Evolutionary conservation across 2,329 filamentous ascomycete species (phyloP).

Genomic region (Colletotrichum euphorbiae): DNA sequence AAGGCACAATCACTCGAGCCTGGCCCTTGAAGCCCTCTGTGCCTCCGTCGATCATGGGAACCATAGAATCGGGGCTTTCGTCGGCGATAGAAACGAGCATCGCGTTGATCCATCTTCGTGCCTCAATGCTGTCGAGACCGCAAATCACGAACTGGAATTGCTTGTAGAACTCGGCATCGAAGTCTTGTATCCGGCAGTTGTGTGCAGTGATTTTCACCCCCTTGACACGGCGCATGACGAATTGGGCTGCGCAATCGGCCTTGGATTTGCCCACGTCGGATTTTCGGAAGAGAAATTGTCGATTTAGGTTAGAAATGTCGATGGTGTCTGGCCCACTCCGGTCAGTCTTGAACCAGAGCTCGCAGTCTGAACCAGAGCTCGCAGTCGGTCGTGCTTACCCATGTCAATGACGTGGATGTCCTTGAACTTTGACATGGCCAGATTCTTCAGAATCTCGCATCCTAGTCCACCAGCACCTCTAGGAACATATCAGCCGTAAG

Average conservation of each 20-base stretch:
- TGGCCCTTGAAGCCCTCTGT: constrained; percentile 99
- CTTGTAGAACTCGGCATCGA: constrained; percentile 96
- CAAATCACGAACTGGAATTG: constrained; percentile 95
- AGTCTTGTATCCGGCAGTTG: constrained; percentile 96
- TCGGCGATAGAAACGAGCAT: constrained; percentile 87
- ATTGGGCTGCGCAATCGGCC: constrained; percentile 90
- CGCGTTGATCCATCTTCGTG: constrained; percentile 97
- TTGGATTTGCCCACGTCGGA: constrained; percentile 93
- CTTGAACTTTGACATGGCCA: constrained; percentile 94
- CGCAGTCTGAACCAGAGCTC: neutral
- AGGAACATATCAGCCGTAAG: constrained; percentile 40
- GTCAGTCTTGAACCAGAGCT: constrained; percentile 22
- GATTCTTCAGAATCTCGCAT: constrained; percentile 96
- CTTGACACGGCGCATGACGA: constrained; percentile 89
- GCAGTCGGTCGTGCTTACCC: constrained; percentile 66
- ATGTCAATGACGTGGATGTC: constrained; percentile 99
- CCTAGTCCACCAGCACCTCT: constrained; percentile 94
- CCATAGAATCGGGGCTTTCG: constrained; percentile 84
- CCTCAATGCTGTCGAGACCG: constrained; percentile 96
- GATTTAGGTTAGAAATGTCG: constrained; percentile 97
- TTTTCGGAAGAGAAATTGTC: constrained; percentile 95
- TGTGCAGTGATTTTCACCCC: constrained; percentile 94
- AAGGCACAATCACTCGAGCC: constrained; percentile 89
- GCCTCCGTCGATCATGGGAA: constrained; percentile 94
- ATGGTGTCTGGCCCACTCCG: constrained; percentile 78